These are phyloP conservation scores for Fusarium sp. DNA, from an alignment of 2,329 filamentous ascomycete species.

Conservation along the genomic window DNA sequence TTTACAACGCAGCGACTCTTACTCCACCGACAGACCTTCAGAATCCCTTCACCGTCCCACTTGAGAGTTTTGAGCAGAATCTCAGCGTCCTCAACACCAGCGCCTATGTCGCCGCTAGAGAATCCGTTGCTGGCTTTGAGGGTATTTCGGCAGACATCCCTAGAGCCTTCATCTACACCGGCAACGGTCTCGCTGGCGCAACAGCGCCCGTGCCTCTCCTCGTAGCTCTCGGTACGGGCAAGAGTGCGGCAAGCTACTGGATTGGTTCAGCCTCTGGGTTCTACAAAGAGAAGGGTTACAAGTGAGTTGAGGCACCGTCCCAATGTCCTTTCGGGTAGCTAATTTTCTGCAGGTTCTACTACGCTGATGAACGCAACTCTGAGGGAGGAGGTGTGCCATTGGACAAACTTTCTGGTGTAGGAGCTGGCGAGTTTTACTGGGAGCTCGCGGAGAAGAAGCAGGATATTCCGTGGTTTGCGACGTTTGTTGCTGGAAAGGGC, in stretches of 20 bases:
- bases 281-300: background rate
- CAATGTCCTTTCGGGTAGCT: background rate
- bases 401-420: background rate
- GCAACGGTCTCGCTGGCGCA: background rate
- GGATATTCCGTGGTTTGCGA: conserved; percentile 16
- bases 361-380: background rate
- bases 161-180: background rate
- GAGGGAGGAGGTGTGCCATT: background rate
- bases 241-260: background rate
- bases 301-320: background rate
- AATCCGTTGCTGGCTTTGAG: background rate
- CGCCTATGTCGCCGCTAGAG: background rate
- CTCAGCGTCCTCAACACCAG: background rate
- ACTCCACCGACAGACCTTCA: background rate
- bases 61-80: background rate
- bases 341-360: background rate
- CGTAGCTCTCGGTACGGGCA: background rate
- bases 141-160: background rate
- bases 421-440: background rate
- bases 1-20: background rate
- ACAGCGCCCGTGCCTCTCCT: background rate
- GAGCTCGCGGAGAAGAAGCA: conserved; percentile 1
- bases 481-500: conserved; percentile 20
- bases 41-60: background rate
- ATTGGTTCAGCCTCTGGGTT: background rate